Percentiles rank a stretch among this genome's conserved stretches.
Evolutionary conservation across 257 asterid species (phyloP).

Genomic region (Scutellaria galericulata): DNA sequence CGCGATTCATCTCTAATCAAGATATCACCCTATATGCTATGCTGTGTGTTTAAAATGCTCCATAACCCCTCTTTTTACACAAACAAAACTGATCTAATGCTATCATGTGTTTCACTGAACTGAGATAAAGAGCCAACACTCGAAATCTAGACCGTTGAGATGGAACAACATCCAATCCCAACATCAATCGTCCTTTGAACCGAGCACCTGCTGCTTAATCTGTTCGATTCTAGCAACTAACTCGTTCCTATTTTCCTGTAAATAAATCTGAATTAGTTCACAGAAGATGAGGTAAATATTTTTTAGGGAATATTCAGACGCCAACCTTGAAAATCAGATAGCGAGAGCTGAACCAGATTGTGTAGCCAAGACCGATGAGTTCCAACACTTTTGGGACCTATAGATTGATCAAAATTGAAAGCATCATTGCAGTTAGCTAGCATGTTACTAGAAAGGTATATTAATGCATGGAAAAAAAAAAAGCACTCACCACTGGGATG

Average conservation of each 20-base stretch:
- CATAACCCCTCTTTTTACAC: conserved; percentile 20
- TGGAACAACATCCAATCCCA: neutral
- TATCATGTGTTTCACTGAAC: conserved; percentile 11
- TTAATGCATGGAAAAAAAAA: neutral
- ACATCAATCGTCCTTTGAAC: conserved; percentile 45
- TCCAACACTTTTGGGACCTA: conserved; percentile 81
- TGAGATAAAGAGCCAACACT: neutral
- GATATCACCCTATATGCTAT: neutral
- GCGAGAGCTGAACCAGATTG: conserved; percentile 77
- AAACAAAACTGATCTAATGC: conserved; percentile 21
- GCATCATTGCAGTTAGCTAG: conserved; percentile 22
- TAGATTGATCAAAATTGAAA: neutral
- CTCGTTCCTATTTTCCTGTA: conserved; percentile 76
- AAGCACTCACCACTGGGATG: conserved; percentile 66
- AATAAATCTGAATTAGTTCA: conserved; percentile 5
- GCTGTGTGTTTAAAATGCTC: neutral
- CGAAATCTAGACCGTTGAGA: neutral
- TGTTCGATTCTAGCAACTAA: conserved; percentile 60
- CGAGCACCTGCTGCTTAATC: conserved; percentile 69
- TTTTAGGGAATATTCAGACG: neutral
- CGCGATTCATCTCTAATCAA: neutral
- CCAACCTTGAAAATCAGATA: conserved; percentile 78
- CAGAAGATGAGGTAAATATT: neutral
- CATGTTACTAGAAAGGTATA: neutral
- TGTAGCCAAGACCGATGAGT: conserved; percentile 78